phyloP scores from a whole-genome alignment of 108 stramenopile species.

The Cyclotella cryptica region DNA sequence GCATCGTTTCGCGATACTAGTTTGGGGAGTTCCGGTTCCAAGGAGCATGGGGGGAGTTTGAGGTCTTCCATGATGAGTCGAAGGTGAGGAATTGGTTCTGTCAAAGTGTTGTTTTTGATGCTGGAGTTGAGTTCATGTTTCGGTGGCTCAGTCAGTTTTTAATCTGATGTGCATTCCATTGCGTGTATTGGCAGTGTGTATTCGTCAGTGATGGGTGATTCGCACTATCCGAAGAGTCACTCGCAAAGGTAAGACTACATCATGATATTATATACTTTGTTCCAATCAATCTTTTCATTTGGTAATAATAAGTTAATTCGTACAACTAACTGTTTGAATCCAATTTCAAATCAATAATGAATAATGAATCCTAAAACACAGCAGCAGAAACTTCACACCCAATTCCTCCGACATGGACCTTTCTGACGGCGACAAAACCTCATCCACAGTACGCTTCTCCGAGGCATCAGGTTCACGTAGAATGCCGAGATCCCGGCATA shows the following conservation, averaged over 20 bases:
- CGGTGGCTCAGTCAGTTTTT: neutral
- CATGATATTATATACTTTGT: too few relatives aligned
- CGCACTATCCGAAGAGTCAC: too few relatives aligned
- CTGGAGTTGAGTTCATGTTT: neutral
- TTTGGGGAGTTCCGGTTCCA: neutral
- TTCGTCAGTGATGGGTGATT: conserved; percentile 1
- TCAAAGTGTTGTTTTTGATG: neutral
- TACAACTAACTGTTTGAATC: neutral
- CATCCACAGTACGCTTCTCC: conserved; percentile 13
- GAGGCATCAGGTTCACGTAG: neutral
- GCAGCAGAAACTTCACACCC: neutral
- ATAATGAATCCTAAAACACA: neutral
- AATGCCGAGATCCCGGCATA: neutral
- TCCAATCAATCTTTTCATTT: too few relatives aligned
- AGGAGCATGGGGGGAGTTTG: conserved; percentile 1
- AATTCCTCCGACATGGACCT: neutral
- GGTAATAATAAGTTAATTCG: too few relatives aligned
- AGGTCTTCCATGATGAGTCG: conserved; percentile 7
- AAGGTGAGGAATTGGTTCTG: neutral
- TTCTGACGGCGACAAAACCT: neutral
- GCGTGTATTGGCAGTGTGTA: neutral
- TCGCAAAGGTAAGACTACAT: too few relatives aligned
- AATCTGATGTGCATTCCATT: neutral
- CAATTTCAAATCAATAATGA: neutral
- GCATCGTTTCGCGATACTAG: too few relatives aligned